Evolutionary conservation across 345 rosid species (phyloP).

Genomic region (Jatropha curcas): DNA sequence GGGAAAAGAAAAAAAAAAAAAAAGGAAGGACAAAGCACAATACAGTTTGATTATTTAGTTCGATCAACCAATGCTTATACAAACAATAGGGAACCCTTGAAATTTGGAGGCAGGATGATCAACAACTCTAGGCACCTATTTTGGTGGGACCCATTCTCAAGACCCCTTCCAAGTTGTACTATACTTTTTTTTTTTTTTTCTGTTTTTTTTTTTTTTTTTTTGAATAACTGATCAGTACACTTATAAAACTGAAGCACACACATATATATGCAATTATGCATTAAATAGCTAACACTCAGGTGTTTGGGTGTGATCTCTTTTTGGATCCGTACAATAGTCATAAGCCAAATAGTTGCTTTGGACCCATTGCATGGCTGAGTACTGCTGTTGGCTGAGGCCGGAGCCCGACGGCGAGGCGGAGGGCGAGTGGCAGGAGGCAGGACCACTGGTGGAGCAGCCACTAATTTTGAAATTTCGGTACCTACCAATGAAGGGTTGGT

Average conservation of each 20-base stretch:
- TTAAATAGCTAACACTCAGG: slow-evolving; percentile 62
- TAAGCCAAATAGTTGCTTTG: slow-evolving; percentile 73
- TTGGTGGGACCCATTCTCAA: slow-evolving; percentile 50
- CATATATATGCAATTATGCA: not conserved
- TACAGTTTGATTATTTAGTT: not conserved
- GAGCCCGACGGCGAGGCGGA: slow-evolving; percentile 42
- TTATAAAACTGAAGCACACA: no score
- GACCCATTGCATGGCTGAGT: slow-evolving; percentile 63
- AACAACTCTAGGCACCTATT: slow-evolving; percentile 34
- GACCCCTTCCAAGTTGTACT: slow-evolving; percentile 18
- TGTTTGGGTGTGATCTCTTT: slow-evolving; percentile 66
- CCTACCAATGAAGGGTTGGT: slow-evolving; percentile 77
- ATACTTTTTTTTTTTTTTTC: not conserved
- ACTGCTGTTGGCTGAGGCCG: slow-evolving; percentile 65
- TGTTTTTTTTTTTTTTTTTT: no score
- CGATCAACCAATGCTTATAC: not conserved
- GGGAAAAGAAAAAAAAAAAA: no score
- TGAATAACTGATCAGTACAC: no score
- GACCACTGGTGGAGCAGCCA: slow-evolving; percentile 47
- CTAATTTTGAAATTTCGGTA: slow-evolving; percentile 61
- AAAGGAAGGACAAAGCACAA: no score
- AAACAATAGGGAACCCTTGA: not conserved
- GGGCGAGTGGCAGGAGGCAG: slow-evolving; percentile 51
- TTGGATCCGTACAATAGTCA: slow-evolving; percentile 78
- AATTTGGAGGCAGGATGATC: slow-evolving; percentile 44